These are phyloP conservation scores for Phytophthora europaea DNA, from an alignment of 352 stramenopile genomes.

Conservation along the genomic window DNA sequence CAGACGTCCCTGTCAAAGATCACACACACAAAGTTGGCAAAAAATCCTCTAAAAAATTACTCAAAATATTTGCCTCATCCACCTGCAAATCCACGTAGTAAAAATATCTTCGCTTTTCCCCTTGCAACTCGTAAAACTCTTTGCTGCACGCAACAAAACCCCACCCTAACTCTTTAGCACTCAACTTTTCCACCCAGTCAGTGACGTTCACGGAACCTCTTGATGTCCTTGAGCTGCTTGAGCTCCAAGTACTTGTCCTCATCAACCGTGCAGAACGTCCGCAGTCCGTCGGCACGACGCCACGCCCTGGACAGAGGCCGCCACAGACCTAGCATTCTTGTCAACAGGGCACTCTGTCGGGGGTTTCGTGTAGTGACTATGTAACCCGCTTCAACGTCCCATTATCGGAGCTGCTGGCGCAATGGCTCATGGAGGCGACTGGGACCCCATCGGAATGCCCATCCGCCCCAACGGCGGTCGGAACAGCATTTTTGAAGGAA, in stretches of 20 bases:
- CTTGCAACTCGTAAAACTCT: slow-evolving; percentile 80
- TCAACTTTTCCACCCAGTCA: background rate
- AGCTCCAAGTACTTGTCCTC: slow-evolving; percentile 85
- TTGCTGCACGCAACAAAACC: slow-evolving; percentile 45
- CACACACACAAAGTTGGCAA: too few species aligned
- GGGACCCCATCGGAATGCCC: slow-evolving; percentile 16
- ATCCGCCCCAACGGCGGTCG: slow-evolving; percentile 2
- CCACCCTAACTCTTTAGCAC: background rate
- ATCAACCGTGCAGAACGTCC: slow-evolving; percentile 39
- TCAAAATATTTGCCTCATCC: too few species aligned
- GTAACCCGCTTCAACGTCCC: slow-evolving; percentile 34
- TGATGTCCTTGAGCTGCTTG: slow-evolving; percentile 83
- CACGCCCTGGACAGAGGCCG: slow-evolving; percentile 17
- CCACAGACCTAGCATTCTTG: slow-evolving; percentile 20
- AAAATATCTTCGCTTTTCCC: slow-evolving; percentile 74
- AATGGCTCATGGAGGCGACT: slow-evolving; percentile 7
- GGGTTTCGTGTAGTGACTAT: background rate
- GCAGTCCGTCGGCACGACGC: slow-evolving; percentile 12
- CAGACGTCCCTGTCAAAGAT: slow-evolving; percentile 56
- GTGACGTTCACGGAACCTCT: slow-evolving; percentile 50
- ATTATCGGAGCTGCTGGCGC: background rate
- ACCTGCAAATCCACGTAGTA: slow-evolving; percentile 90
- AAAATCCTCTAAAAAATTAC: too few species aligned
- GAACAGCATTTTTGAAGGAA: slow-evolving; percentile 13
- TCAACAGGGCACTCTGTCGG: background rate